Evolutionary conservation across 768 basidiomycete species (phyloP).

Genomic region (Strobilomyces confusus): DNA sequence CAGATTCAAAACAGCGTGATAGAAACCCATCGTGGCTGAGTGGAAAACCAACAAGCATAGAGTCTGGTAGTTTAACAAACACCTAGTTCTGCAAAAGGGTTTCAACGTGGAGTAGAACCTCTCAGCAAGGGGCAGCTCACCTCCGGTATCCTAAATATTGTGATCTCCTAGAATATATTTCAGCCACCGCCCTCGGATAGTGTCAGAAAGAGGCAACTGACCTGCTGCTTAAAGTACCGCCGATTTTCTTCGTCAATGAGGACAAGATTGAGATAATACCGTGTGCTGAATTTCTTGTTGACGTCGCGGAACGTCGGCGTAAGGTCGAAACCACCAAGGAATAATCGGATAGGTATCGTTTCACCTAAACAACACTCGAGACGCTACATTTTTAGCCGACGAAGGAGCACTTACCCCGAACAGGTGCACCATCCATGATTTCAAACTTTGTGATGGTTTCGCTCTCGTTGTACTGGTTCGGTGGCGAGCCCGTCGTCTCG

Average conservation of each 20-base stretch:
- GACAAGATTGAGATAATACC: slow-evolving; percentile 97
- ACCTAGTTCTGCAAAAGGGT: slow-evolving; percentile 33
- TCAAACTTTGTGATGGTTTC: slow-evolving; percentile 99
- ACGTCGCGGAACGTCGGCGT: slow-evolving; percentile 99
- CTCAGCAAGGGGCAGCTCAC: slow-evolving; percentile 36
- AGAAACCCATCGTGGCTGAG: slow-evolving; percentile 1
- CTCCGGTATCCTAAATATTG: slow-evolving; percentile 87
- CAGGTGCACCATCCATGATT: slow-evolving; percentile 98
- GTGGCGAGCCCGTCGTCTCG: slow-evolving; percentile 94
- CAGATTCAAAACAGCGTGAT: slow-evolving; percentile 3
- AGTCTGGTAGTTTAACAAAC: slow-evolving; percentile 2
- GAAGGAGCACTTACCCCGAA: slow-evolving; percentile 59
- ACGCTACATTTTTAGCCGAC: background rate
- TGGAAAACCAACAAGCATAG: slow-evolving; percentile 5
- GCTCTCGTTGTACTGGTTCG: slow-evolving; percentile 99
- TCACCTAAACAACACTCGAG: slow-evolving; percentile 57
- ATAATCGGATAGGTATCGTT: slow-evolving; percentile 95
- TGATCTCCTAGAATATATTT: slow-evolving; percentile 60
- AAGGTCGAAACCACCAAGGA: slow-evolving; percentile 96
- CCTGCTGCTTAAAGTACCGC: slow-evolving; percentile 97
- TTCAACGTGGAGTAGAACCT: background rate
- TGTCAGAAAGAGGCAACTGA: slow-evolving; percentile 23
- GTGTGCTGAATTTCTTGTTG: slow-evolving; percentile 97
- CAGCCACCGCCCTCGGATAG: background rate
- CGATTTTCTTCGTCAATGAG: slow-evolving; percentile 98